Percentiles rank a stretch among this genome's conserved stretches.
Evolutionary conservation across 1,284 basidiomycete species (phyloP).

Genomic region (Meira nashicola): DNA sequence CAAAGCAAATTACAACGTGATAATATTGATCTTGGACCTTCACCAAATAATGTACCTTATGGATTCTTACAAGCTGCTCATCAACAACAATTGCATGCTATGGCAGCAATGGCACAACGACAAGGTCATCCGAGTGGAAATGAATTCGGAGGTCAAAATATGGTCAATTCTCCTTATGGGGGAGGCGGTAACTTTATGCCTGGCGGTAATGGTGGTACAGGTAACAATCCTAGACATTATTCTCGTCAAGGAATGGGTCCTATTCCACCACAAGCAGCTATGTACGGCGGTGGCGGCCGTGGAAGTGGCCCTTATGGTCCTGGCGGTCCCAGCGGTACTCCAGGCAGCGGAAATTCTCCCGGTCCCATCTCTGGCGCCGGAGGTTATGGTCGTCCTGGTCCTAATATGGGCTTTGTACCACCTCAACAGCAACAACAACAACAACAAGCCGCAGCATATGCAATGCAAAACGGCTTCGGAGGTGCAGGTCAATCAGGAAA

Average conservation of each 20-base stretch:
- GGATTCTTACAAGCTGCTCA: constrained; percentile 38
- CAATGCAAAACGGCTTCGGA: too few relatives aligned
- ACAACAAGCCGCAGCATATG: too few relatives aligned
- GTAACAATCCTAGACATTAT: neutral
- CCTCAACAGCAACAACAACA: too few relatives aligned
- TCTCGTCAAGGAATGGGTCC: neutral
- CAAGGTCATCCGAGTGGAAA: neutral
- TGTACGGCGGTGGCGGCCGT: neutral
- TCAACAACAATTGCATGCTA: constrained; percentile 36
- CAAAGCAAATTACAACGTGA: constrained; percentile 52
- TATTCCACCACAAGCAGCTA: neutral
- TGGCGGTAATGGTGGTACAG: neutral
- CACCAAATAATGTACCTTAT: constrained; percentile 29
- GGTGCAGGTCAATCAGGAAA: too few relatives aligned
- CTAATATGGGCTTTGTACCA: too few relatives aligned
- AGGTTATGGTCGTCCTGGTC: too few relatives aligned
- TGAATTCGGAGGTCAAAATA: neutral
- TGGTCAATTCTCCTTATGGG: neutral
- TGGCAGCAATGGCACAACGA: constrained; percentile 26
- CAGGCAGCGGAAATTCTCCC: too few relatives aligned
- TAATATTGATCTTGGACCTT: constrained; percentile 33
- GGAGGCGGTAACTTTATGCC: too few relatives aligned
- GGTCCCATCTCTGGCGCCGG: too few relatives aligned
- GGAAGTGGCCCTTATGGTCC: neutral
- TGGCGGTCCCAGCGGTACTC: too few relatives aligned